A percentile compares a stretch with the other conserved stretches of the same genome.
Evolutionary conservation across 257 asterid genomes (phyloP).

Genomic region (Misopates orontium): DNA sequence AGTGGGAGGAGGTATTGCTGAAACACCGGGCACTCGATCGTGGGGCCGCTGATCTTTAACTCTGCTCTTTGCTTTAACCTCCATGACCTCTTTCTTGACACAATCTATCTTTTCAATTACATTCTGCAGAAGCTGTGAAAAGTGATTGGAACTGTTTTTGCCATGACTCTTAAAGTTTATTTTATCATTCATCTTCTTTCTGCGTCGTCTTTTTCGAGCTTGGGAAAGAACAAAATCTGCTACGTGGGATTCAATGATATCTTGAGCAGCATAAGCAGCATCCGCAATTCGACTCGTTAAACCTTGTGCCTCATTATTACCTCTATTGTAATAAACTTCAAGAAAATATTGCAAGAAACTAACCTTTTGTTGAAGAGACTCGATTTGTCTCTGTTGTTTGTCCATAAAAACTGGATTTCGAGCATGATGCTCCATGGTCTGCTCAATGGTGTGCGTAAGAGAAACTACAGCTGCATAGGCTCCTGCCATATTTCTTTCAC

Average conservation of each 20-base stretch:
- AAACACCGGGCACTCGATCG: no score
- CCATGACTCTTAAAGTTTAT: background rate
- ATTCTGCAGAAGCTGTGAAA: background rate
- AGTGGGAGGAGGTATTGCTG: no score
- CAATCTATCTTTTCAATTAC: background rate
- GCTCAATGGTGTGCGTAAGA: background rate
- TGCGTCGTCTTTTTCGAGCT: no score
- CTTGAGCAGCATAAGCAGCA: background rate
- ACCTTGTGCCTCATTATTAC: no score
- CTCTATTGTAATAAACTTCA: background rate
- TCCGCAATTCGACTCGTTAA: background rate
- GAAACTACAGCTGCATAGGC: slow-evolving; percentile 13
- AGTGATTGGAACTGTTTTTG: background rate
- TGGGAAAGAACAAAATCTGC: background rate
- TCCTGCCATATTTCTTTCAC: no score
- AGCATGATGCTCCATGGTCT: no score
- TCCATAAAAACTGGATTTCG: background rate
- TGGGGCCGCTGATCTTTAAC: no score
- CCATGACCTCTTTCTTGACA: background rate
- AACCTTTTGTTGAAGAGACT: background rate
- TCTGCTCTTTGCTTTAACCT: background rate
- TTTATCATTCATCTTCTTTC: no score
- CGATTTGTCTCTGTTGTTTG: background rate
- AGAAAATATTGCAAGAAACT: background rate
- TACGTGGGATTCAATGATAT: slow-evolving; percentile 1